Conservation (phyloP, 176 grass and related monocot species). For the Zea luxurians region DNA sequence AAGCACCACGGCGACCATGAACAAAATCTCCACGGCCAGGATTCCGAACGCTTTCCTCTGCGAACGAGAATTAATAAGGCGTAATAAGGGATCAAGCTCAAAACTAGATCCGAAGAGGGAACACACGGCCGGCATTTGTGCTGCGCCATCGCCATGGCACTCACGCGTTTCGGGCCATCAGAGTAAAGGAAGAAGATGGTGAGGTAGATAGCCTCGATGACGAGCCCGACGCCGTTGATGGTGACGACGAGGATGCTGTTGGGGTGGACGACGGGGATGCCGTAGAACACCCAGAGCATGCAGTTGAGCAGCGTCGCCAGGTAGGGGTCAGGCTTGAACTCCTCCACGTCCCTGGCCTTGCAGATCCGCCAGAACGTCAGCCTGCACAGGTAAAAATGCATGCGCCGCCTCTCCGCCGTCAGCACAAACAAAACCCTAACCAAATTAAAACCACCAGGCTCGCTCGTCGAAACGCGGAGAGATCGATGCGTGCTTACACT, state of each 20-base stretch:
- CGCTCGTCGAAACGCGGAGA: neutral
- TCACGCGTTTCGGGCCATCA: constrained; percentile 44
- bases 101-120: too few species aligned
- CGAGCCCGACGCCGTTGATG: constrained; percentile 73
- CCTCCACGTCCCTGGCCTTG: constrained; percentile 58
- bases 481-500: constrained; percentile 39
- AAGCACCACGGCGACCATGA: constrained; percentile 47
- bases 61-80: neutral
- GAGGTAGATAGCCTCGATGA: constrained; percentile 63
- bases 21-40: constrained; percentile 43
- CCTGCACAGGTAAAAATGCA: constrained; percentile 35
- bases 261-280: constrained; percentile 77
- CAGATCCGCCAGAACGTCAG: constrained; percentile 60
- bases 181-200: constrained; percentile 61
- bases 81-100: neutral
- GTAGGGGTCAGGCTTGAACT: constrained; percentile 74
- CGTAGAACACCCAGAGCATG: constrained; percentile 80
- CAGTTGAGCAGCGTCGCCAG: constrained; percentile 93
- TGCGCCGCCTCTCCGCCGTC: neutral
- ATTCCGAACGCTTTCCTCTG: constrained; percentile 48
- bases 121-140: too few species aligned
- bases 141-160: neutral
- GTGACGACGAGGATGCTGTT: constrained; percentile 78
- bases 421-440: constrained; percentile 26
- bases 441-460: neutral